Evolutionary conservation across 305 asterid genomes (phyloP).

Genomic region (Fraxinus angustifolia): DNA sequence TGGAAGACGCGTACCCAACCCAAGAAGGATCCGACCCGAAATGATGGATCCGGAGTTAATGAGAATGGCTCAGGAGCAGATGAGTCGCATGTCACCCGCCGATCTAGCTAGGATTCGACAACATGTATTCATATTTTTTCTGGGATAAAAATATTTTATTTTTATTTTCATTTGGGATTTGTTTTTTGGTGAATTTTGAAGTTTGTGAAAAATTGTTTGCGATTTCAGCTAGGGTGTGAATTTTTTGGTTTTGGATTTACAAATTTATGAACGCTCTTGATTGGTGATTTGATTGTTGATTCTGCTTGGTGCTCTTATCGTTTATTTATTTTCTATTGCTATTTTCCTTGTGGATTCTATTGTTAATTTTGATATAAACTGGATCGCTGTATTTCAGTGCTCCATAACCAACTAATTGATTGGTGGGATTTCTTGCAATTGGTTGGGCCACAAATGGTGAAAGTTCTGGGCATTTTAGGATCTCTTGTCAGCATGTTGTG

Average conservation of each 20-base stretch:
- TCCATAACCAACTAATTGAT: not conserved
- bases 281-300: not conserved
- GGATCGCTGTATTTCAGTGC: not conserved
- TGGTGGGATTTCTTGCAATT: not conserved
- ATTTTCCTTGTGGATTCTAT: not conserved
- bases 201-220: not conserved
- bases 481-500: not conserved
- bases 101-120: conserved; percentile 88
- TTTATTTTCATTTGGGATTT: not conserved
- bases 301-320: not conserved
- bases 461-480: not conserved
- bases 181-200: not conserved
- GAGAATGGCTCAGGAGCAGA: conserved; percentile 95
- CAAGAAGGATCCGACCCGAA: conserved; percentile 26
- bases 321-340: not conserved
- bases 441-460: not conserved
- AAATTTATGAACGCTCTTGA: not conserved
- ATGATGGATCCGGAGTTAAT: conserved; percentile 96
- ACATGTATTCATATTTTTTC: conserved; percentile 43
- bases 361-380: not conserved
- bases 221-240: not conserved
- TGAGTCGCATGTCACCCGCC: conserved; percentile 96
- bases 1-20: no score
- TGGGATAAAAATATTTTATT: not conserved
- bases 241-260: not conserved